phyloP scores from a whole-genome alignment of 805 yeast genomes.

The Saturnispora dispora region DNA sequence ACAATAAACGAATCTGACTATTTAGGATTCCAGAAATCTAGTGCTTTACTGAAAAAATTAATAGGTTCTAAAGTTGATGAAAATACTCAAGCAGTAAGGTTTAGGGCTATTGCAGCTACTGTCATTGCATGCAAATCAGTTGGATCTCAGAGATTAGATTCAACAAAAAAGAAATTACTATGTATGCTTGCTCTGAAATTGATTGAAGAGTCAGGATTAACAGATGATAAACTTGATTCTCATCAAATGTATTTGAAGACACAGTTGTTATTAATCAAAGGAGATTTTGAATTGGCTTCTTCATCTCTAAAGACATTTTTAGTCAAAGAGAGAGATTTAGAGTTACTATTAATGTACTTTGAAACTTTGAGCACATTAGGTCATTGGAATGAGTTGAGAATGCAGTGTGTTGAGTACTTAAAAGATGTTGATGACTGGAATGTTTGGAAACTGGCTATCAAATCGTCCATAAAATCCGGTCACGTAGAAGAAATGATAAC shows the following conservation, averaged over 20 bases:
- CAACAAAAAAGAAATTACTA: conserved; percentile 41
- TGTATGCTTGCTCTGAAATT: conserved; percentile 54
- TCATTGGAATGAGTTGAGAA: conserved; percentile 36
- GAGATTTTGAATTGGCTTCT: conserved; percentile 30
- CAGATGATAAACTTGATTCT: conserved; percentile 42
- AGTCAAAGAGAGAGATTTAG: conserved; percentile 43
- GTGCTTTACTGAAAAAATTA: conserved; percentile 35
- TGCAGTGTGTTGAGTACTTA: conserved; percentile 34
- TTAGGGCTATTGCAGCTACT: conserved; percentile 52
- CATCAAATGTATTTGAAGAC: conserved; percentile 63
- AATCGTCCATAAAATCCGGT: conserved; percentile 33
- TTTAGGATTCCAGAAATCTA: conserved; percentile 44
- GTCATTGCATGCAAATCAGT: conserved; percentile 31
- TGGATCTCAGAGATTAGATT: conserved; percentile 27
- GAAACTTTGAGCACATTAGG: conserved; percentile 35
- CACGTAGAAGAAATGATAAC: conserved; percentile 26
- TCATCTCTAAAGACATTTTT: conserved; percentile 26
- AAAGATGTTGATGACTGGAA: conserved; percentile 63
- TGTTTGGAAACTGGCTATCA: conserved; percentile 54
- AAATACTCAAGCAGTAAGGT: conserved; percentile 29
- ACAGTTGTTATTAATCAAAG: conserved; percentile 34
- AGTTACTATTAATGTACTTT: conserved; percentile 47
- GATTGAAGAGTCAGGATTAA: conserved; percentile 28
- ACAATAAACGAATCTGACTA: conserved; percentile 40
- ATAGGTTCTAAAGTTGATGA: conserved; percentile 8